A percentile compares a stretch with the other conserved stretches of the same genome.
phyloP scores from a whole-genome alignment of 495 filamentous ascomycete species.

The Hypoxylon perforatum region DNA sequence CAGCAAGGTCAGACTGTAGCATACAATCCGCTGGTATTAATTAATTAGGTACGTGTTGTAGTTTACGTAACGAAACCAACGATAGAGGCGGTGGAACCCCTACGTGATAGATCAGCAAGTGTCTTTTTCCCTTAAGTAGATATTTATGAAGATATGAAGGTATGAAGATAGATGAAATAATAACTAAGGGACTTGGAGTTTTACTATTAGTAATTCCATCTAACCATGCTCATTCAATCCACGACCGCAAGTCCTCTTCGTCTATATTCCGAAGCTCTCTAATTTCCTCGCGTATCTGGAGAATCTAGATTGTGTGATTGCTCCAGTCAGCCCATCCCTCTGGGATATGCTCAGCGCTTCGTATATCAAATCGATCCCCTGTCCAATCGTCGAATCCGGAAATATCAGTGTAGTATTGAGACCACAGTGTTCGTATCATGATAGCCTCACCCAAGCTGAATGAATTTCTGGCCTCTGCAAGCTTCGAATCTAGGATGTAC shows the following conservation, averaged over 20 bases:
- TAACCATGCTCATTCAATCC: background rate
- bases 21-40: too few relatives aligned
- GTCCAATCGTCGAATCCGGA: background rate
- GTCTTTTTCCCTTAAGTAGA: too few relatives aligned
- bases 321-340: background rate
- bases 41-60: too few relatives aligned
- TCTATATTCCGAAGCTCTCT: background rate
- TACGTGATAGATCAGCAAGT: too few relatives aligned
- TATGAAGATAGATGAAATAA: too few relatives aligned
- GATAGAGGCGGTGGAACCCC: too few relatives aligned
- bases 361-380: slow-evolving; percentile 10
- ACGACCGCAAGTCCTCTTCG: background rate
- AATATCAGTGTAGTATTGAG: background rate
- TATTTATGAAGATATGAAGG: too few relatives aligned
- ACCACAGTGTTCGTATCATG: background rate
- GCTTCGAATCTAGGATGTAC: slow-evolving; percentile 16
- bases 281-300: background rate
- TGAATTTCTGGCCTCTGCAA: background rate
- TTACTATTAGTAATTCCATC: too few relatives aligned
- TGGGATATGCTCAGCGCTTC: background rate
- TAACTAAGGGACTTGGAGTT: too few relatives aligned
- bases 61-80: too few relatives aligned
- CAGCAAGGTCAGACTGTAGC: too few relatives aligned
- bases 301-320: background rate
- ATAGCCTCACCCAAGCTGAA: slow-evolving; percentile 3